phyloP scores from a whole-genome alignment of 176 grass and related monocot species.

The Elymus sibiricus region DNA sequence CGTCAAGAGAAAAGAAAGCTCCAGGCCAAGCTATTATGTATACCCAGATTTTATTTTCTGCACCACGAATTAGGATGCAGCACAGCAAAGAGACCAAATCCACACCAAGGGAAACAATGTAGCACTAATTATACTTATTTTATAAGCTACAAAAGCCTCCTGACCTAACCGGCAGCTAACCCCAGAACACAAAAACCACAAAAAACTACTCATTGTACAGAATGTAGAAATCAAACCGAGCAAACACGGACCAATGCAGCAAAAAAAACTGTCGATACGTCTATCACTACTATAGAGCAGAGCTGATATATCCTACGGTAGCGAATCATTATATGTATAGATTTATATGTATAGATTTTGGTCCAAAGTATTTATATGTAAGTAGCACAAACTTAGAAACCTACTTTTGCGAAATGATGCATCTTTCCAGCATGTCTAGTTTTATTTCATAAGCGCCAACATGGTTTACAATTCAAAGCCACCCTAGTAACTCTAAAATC shows the following conservation, averaged over 20 bases:
- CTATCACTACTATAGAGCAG: conserved; percentile 36
- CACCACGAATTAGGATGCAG: conserved; percentile 10
- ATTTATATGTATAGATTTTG: too few species aligned
- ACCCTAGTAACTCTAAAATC: neutral
- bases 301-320: conserved; percentile 28
- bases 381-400: neutral
- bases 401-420: neutral
- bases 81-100: conserved; percentile 14
- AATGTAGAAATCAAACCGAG: conserved; percentile 19
- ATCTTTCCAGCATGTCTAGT: neutral
- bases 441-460: neutral
- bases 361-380: too few species aligned
- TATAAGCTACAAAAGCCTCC: conserved; percentile 7
- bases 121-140: neutral
- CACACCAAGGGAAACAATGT: conserved; percentile 24
- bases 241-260: conserved; percentile 27
- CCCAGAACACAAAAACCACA: neutral
- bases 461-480: neutral
- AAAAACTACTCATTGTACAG: conserved; percentile 43
- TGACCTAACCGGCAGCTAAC: conserved; percentile 10
- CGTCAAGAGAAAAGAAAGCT: conserved; percentile 1
- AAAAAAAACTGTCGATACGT: conserved; percentile 33
- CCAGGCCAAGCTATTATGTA: neutral
- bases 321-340: too few species aligned
- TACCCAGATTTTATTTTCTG: neutral